Evolutionary conservation across 148 eudicot genomes (phyloP).

Genomic region (Rhododendron molle): DNA sequence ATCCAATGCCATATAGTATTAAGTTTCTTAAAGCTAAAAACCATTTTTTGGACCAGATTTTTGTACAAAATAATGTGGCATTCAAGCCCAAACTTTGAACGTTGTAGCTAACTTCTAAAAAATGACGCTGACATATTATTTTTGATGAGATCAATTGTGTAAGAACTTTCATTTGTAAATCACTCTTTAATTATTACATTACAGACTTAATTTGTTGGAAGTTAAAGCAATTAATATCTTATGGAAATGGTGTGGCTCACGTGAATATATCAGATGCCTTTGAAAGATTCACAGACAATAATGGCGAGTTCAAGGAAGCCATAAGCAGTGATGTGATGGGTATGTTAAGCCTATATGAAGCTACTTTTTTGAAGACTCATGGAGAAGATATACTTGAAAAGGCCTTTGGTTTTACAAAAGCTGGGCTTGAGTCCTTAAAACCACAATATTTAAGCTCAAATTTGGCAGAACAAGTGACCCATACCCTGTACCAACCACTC

Average conservation of each 20-base stretch:
- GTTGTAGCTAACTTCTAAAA: background rate
- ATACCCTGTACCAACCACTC: conserved; percentile 23
- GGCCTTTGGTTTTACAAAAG: conserved; percentile 23
- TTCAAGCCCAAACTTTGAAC: background rate
- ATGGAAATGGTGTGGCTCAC: no score
- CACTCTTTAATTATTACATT: no score
- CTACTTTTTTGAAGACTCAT: conserved; percentile 25
- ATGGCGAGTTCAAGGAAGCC: conserved; percentile 12
- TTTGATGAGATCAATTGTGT: no score
- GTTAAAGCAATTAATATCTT: no score
- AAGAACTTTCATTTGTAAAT: no score
- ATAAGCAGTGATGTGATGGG: conserved; percentile 17
- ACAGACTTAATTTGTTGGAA: no score
- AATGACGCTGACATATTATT: no score
- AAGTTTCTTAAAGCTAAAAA: no score
- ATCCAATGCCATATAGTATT: no score
- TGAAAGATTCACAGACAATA: no score
- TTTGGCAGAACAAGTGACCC: conserved; percentile 8
- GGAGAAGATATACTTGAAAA: conserved; percentile 37
- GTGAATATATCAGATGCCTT: no score
- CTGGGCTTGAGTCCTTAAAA: conserved; percentile 10
- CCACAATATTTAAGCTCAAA: background rate
- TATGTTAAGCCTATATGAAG: conserved; percentile 39
- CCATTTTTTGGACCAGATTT: no score
- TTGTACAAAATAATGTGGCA: background rate